phyloP scores from a whole-genome alignment of 2,329 filamentous ascomycete genomes.

The Aspergillus sp. region DNA sequence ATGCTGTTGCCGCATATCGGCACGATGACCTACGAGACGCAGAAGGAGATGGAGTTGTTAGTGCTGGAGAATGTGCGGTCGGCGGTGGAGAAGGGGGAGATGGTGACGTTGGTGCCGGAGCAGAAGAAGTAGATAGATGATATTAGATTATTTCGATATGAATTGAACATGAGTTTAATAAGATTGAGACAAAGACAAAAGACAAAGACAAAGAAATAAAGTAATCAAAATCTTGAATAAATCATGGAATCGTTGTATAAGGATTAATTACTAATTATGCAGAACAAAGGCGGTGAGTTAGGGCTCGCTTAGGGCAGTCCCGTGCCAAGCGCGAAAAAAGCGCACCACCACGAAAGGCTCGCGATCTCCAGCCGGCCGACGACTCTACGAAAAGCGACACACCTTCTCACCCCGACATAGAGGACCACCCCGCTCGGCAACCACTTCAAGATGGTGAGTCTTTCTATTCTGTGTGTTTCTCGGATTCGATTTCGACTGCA shows the following conservation, averaged over 20 bases:
- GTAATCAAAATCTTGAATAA: too few relatives aligned
- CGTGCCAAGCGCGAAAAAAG: constrained; percentile 40
- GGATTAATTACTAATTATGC: not conserved
- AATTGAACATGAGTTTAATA: too few relatives aligned
- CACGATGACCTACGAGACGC: constrained; percentile 59
- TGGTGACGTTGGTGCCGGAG: constrained; percentile 61
- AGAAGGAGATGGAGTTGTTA: constrained; percentile 60
- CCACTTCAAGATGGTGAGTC: constrained; percentile 48
- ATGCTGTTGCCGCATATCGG: constrained; percentile 61
- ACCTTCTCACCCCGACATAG: constrained; percentile 36
- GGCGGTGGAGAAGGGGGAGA: constrained; percentile 54
- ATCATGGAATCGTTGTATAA: not conserved
- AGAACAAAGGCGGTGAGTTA: constrained; percentile 32
- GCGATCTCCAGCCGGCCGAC: constrained; percentile 31
- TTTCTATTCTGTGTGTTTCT: constrained; percentile 12
- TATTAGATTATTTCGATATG: not conserved
- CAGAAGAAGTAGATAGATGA: constrained; percentile 42
- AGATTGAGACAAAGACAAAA: too few relatives aligned
- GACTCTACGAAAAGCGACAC: constrained; percentile 35
- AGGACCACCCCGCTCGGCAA: constrained; percentile 42
- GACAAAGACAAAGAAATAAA: too few relatives aligned
- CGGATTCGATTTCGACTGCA: not conserved
- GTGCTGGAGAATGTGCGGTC: constrained; percentile 57
- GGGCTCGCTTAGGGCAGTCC: constrained; percentile 40
- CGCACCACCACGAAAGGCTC: constrained; percentile 34